phyloP scores from a whole-genome alignment of 768 basidiomycete species.

The Amanita rubescens region DNA sequence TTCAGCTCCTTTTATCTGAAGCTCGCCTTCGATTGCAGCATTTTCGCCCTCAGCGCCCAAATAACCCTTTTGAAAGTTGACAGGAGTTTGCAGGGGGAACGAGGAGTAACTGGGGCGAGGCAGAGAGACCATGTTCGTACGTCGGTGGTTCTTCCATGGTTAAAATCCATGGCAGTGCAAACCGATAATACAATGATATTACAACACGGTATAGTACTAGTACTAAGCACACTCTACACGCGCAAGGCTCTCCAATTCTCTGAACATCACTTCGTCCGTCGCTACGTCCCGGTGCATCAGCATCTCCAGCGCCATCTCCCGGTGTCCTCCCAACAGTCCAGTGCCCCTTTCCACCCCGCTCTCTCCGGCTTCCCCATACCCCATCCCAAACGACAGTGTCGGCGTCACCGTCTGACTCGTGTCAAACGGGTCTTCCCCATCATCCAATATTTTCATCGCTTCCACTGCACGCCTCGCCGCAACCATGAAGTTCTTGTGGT shows the following conservation, averaged over 20 bases:
- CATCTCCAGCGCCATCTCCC: conserved; percentile 65
- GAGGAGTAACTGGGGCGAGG: conserved; percentile 61
- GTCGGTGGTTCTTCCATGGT: conserved; percentile 14
- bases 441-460: conserved; percentile 72
- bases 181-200: too few species aligned
- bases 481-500: conserved; percentile 46
- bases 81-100: conserved; percentile 59
- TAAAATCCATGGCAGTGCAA: conserved; percentile 18
- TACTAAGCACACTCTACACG: conserved; percentile 51
- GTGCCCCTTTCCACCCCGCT: conserved; percentile 60
- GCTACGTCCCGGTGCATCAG: conserved; percentile 60
- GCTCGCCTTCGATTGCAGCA: conserved; percentile 81
- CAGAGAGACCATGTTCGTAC: conserved; percentile 13
- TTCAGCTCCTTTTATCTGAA: conserved; percentile 72
- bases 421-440: conserved; percentile 68
- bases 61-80: conserved; percentile 82
- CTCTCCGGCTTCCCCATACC: conserved; percentile 70
- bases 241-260: conserved; percentile 73
- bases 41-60: conserved; percentile 78
- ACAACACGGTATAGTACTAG: too few species aligned
- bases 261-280: conserved; percentile 61
- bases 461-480: conserved; percentile 65
- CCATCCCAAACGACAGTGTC: conserved; percentile 77
- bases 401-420: conserved; percentile 51
- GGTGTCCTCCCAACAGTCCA: conserved; percentile 66